A percentile compares a stretch with the other conserved stretches of the same genome.
Conservation (phyloP, 345 rosid species). For the Hibiscus tridactylites region DNA sequence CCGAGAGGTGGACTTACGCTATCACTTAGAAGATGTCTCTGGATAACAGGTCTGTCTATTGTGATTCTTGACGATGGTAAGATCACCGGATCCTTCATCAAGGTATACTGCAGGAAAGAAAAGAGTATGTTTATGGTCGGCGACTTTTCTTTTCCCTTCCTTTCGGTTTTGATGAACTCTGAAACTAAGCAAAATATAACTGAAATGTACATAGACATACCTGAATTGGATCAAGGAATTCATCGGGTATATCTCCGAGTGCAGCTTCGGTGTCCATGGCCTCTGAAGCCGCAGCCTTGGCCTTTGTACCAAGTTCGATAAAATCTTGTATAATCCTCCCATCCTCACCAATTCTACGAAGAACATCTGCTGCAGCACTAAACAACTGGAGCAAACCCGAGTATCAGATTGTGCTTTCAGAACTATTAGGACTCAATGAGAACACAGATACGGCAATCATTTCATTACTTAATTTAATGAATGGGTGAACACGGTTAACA, state of each 20-base stretch:
- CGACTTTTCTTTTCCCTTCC: background rate
- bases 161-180: background rate
- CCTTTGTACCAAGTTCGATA: conserved; percentile 67
- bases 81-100: conserved; percentile 98
- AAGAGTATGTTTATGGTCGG: background rate
- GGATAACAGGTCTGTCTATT: conserved; percentile 83
- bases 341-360: conserved; percentile 74
- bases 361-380: conserved; percentile 78
- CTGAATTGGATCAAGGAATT: conserved; percentile 97
- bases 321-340: conserved; percentile 63
- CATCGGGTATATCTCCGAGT: conserved; percentile 89
- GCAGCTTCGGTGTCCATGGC: conserved; percentile 94
- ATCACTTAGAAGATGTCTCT: conserved; percentile 98
- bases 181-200: background rate
- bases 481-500: background rate
- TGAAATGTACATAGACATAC: conserved; percentile 27
- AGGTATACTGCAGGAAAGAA: conserved; percentile 48
- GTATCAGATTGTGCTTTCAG: conserved; percentile 12
- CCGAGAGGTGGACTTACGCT: conserved; percentile 25
- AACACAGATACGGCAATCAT: background rate
- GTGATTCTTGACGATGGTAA: conserved; percentile 88
- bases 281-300: conserved; percentile 86
- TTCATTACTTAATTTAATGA: background rate
- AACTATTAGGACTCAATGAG: background rate
- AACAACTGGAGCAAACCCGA: conserved; percentile 50